Conservation (phyloP, 129 eudicot genomes). For the Saposhnikovia divaricata region DNA sequence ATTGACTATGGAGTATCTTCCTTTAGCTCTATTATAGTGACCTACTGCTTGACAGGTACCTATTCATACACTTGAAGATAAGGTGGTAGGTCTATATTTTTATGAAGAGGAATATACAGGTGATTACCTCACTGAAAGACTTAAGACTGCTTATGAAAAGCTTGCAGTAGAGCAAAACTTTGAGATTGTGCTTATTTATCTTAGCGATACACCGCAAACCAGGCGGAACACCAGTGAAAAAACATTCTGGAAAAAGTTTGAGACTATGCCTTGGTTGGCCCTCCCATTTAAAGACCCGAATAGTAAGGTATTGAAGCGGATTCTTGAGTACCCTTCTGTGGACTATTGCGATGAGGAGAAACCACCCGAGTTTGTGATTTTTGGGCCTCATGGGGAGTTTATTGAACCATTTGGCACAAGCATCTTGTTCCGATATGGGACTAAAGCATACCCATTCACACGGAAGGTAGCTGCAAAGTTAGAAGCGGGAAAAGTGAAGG, state of each 20-base stretch:
- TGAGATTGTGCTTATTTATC: background rate
- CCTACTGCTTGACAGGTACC: background rate
- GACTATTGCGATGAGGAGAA: background rate
- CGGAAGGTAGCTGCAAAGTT: background rate
- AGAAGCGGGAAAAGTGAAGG: background rate
- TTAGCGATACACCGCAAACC: background rate
- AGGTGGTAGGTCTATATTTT: background rate
- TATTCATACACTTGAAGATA: background rate
- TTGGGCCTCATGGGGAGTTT: background rate
- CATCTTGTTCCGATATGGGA: background rate
- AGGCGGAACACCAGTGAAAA: background rate
- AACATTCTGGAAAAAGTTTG: background rate
- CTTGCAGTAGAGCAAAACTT: background rate
- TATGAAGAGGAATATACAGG: background rate
- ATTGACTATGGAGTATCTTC: background rate
- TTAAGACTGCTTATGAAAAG: background rate
- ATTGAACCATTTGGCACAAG: background rate
- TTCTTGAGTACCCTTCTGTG: background rate
- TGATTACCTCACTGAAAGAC: background rate
- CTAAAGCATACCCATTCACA: background rate
- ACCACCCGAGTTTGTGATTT: background rate
- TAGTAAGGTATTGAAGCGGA: background rate
- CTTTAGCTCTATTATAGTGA: background rate
- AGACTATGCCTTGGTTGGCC: background rate
- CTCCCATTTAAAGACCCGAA: background rate